phyloP scores from a whole-genome alignment of 2,329 filamentous ascomycete genomes.

The Zymoseptoria tritici region DNA sequence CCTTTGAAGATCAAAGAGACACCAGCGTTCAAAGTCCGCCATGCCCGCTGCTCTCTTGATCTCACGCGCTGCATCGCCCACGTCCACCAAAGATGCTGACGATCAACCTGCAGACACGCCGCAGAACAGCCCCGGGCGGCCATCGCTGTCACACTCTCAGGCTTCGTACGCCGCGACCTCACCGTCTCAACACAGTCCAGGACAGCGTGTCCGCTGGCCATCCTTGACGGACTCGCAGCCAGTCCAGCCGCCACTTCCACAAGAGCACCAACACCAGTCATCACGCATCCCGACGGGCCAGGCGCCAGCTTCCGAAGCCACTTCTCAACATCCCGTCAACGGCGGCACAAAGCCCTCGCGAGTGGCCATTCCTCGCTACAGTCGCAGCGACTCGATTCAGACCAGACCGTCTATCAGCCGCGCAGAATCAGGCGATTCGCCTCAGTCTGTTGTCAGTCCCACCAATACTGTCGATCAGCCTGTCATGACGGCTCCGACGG shows the following conservation, averaged over 20 bases:
- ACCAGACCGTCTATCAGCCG: not conserved
- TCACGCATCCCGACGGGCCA: not conserved
- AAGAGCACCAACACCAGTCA: not conserved
- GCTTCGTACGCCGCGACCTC: not conserved
- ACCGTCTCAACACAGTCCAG: not conserved
- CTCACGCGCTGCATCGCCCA: not conserved
- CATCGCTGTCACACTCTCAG: not conserved
- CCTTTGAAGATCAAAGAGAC: not conserved
- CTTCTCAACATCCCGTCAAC: not conserved
- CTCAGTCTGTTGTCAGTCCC: not conserved
- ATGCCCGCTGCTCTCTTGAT: not conserved
- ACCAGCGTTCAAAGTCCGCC: not conserved
- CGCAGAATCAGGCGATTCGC: not conserved
- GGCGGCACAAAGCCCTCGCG: not conserved
- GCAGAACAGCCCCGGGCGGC: not conserved
- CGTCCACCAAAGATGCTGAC: not conserved
- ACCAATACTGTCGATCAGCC: not conserved
- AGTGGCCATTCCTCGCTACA: not conserved
- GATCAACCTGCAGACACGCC: not conserved
- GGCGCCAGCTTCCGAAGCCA: not conserved
- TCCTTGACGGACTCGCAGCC: not conserved
- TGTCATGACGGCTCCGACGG: conserved; percentile 11
- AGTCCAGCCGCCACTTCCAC: not conserved
- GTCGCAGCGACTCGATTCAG: not conserved
- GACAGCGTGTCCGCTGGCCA: not conserved